These are phyloP conservation scores for Neurospora africana DNA, from an alignment of 495 filamentous ascomycete species.

Conservation along the genomic window DNA sequence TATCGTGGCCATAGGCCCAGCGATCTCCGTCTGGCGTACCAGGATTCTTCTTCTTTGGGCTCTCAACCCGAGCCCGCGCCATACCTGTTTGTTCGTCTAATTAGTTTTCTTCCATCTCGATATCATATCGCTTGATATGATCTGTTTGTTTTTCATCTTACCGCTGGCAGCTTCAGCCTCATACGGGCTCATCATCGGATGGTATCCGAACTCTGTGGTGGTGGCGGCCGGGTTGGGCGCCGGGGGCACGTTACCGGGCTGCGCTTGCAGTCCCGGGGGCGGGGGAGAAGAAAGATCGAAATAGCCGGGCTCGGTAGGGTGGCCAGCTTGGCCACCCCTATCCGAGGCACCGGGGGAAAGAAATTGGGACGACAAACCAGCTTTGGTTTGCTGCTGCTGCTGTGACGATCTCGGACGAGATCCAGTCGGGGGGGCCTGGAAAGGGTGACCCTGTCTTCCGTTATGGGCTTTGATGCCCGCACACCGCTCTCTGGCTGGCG, in stretches of 20 bases:
- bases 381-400: neutral
- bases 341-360: neutral
- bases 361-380: neutral
- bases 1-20: neutral
- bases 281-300: neutral
- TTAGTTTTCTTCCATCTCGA: neutral
- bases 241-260: neutral
- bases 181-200: slow-evolving; percentile 13
- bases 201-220: slow-evolving; percentile 2
- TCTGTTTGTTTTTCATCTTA: neutral
- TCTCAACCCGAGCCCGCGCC: neutral
- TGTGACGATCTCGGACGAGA: neutral
- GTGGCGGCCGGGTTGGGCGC: neutral
- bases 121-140: neutral
- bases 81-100: neutral
- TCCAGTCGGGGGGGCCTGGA: slow-evolving; percentile 4
- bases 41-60: neutral
- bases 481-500: slow-evolving; percentile 5
- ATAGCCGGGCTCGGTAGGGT: neutral
- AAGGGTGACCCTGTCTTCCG: neutral
- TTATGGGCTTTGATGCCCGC: neutral
- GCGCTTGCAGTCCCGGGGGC: neutral
- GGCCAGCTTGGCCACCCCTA: neutral
- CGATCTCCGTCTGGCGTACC: neutral
- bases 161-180: slow-evolving; percentile 9